Percentiles rank a stretch among this genome's conserved stretches.
phyloP scores from a whole-genome alignment of 257 asterid species.

The Oldenlandia corymbosa region DNA sequence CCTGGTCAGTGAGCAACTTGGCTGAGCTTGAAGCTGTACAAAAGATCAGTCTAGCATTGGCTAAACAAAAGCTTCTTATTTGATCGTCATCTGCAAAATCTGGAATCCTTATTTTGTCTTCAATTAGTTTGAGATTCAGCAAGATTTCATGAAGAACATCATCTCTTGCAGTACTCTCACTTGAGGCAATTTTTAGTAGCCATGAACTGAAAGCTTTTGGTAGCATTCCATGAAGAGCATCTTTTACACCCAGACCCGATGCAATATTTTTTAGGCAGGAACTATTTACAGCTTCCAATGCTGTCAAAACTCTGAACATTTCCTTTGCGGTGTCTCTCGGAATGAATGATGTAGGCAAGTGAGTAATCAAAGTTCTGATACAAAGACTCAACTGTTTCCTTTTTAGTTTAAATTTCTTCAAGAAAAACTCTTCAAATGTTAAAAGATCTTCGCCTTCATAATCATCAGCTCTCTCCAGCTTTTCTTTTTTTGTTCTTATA shows the following conservation, averaged over 20 bases:
- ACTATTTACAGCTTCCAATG: constrained; percentile 22
- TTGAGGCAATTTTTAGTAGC: no score
- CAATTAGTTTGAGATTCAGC: constrained; percentile 25
- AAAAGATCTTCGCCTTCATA: constrained; percentile 6
- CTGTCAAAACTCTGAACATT: constrained; percentile 29
- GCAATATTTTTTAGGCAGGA: constrained; percentile 14
- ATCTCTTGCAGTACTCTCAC: no score
- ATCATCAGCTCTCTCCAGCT: constrained; percentile 9
- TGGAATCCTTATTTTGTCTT: constrained; percentile 23
- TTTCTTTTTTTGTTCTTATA: constrained; percentile 15
- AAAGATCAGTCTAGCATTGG: constrained; percentile 41
- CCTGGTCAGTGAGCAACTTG: constrained; percentile 29
- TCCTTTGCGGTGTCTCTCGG: constrained; percentile 20
- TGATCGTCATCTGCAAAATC: neutral
- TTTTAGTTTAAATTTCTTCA: constrained; percentile 15
- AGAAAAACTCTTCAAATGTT: constrained; percentile 51
- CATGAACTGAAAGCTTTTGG: no score
- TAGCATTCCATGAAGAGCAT: no score
- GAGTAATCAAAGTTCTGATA: constrained; percentile 38
- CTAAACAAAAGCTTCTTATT: constrained; percentile 33
- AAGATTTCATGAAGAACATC: no score
- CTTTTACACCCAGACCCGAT: no score
- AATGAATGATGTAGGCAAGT: constrained; percentile 51
- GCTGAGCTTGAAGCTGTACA: constrained; percentile 67
- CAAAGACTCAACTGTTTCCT: constrained; percentile 21